phyloP scores from a whole-genome alignment of 352 stramenopile genomes.

The Phytophthora pistaciae region DNA sequence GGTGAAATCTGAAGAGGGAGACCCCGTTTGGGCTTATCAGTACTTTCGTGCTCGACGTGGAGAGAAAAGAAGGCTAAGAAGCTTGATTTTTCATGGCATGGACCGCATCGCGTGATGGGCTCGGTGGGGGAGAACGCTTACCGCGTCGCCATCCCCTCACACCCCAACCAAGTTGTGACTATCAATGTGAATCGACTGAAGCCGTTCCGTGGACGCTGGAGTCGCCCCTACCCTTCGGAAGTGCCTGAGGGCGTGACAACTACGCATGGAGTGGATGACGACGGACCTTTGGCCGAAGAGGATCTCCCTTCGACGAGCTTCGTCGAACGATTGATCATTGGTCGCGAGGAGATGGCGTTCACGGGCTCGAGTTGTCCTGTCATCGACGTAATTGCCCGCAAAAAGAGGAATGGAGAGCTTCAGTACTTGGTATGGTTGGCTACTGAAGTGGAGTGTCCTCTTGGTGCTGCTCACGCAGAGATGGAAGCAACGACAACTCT shows the following conservation, averaged over 20 bases:
- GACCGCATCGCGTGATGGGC: neutral
- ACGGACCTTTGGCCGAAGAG: neutral
- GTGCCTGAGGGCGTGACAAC: neutral
- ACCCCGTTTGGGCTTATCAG: conserved; percentile 16
- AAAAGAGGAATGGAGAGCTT: neutral
- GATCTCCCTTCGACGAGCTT: neutral
- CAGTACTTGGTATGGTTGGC: neutral
- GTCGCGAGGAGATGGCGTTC: neutral
- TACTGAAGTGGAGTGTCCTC: no score
- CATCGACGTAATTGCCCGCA: neutral
- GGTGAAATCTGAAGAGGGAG: neutral
- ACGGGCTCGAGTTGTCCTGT: neutral
- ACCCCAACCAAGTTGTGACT: conserved; percentile 2
- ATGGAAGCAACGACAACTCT: no score
- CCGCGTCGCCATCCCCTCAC: neutral
- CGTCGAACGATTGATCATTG: neutral
- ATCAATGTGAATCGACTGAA: conserved; percentile 9
- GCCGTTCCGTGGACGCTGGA: neutral
- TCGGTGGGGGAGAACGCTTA: conserved; percentile 1
- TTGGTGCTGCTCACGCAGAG: no score
- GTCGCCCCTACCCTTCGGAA: neutral
- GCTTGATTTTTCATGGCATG: conserved; percentile 17
- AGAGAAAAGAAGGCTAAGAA: conserved; percentile 7
- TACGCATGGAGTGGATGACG: neutral
- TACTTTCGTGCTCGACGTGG: neutral